Conservation (phyloP, 2,329 filamentous ascomycete genomes). For the Sclerotinia glacialis region DNA sequence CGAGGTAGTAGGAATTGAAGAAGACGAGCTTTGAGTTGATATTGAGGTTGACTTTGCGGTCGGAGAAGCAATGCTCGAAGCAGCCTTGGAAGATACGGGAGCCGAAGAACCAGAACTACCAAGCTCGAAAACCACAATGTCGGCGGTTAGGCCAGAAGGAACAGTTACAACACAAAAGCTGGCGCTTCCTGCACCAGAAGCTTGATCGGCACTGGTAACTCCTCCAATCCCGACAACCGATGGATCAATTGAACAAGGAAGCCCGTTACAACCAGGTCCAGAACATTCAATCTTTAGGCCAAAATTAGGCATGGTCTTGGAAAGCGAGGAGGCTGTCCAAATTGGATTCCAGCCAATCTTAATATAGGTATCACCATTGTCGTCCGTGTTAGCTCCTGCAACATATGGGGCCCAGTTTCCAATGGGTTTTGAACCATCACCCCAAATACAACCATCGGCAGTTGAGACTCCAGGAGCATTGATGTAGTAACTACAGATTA, state of each 20-base stretch:
- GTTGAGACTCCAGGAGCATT: constrained; percentile 66
- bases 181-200: constrained; percentile 63
- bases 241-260: constrained; percentile 72
- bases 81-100: constrained; percentile 23
- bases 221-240: constrained; percentile 53
- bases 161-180: constrained; percentile 77
- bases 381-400: constrained; percentile 69
- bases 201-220: constrained; percentile 54
- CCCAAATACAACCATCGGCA: constrained; percentile 68
- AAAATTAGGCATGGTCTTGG: constrained; percentile 58
- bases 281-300: constrained; percentile 70
- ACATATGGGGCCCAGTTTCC: constrained; percentile 80
- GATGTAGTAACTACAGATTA: constrained; percentile 63
- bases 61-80: constrained; percentile 16
- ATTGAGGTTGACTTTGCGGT: constrained; percentile 32
- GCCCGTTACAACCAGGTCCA: constrained; percentile 62
- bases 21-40: constrained; percentile 30
- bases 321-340: constrained; percentile 56
- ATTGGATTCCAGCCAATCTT: constrained; percentile 79
- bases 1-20: constrained; percentile 25
- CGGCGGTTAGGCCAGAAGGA: constrained; percentile 61
- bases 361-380: constrained; percentile 64
- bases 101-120: constrained; percentile 31
- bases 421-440: constrained; percentile 56
- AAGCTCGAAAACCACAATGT: constrained; percentile 60